Percentiles rank a stretch among this genome's conserved stretches.
phyloP scores from a whole-genome alignment of 2,329 filamentous ascomycete genomes.

The Exophiala dermatitidis region DNA sequence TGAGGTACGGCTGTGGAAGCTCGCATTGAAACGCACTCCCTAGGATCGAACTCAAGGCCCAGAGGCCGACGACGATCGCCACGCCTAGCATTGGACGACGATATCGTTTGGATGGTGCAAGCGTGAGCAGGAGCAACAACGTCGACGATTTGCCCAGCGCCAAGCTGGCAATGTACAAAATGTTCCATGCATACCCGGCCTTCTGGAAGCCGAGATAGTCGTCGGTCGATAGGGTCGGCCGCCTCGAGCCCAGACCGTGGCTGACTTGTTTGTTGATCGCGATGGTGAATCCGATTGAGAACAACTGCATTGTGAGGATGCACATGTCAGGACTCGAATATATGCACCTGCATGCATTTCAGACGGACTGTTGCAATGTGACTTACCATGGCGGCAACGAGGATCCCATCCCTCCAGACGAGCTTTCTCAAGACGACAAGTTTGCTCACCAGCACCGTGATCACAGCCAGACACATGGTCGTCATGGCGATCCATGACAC shows the following conservation, averaged over 20 bases:
- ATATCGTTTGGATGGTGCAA: constrained; percentile 13
- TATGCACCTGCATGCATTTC: background rate
- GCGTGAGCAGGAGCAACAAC: constrained; percentile 8
- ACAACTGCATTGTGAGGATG: background rate
- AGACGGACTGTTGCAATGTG: background rate
- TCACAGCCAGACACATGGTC: constrained; percentile 14
- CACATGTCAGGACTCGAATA: background rate
- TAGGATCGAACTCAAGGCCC: constrained; percentile 20
- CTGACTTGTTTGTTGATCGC: constrained; percentile 23
- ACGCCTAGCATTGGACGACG: constrained; percentile 14
- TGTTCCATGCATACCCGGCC: constrained; percentile 26
- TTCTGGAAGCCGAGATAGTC: constrained; percentile 15
- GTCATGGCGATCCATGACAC: constrained; percentile 13
- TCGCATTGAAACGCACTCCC: constrained; percentile 26
- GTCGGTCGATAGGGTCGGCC: constrained; percentile 5
- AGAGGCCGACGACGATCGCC: constrained; percentile 14
- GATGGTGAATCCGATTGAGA: constrained; percentile 18
- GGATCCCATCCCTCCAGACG: constrained; percentile 20
- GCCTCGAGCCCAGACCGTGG: constrained; percentile 21
- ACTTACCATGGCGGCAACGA: constrained; percentile 22
- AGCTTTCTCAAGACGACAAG: constrained; percentile 21
- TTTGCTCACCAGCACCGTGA: constrained; percentile 24
- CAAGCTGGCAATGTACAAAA: constrained; percentile 16
- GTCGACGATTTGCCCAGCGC: constrained; percentile 13
- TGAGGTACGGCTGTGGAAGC: constrained; percentile 12